Percentiles rank a stretch among this genome's conserved stretches.
Conservation (phyloP, 176 grass and related monocot species). For the Urochloa ruziziensis region DNA sequence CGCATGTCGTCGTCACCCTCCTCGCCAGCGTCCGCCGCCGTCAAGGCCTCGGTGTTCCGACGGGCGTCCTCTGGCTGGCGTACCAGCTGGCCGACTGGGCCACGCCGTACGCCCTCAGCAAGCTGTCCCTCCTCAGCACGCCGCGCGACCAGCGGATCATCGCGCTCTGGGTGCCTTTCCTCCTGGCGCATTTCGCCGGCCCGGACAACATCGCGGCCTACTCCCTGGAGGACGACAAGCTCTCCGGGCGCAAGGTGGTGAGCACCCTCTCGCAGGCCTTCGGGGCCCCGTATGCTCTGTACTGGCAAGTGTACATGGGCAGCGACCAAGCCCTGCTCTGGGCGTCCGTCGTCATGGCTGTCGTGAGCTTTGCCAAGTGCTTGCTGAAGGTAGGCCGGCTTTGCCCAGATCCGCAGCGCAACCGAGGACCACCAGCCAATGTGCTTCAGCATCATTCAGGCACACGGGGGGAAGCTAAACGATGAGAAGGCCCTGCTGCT, state of each 20-base stretch:
- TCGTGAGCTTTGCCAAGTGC: too few relatives aligned
- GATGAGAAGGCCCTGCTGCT: not conserved
- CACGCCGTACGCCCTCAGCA: not conserved
- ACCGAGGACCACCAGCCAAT: too few relatives aligned
- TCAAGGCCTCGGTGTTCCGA: not conserved
- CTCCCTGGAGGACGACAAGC: not conserved
- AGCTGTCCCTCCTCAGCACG: not conserved
- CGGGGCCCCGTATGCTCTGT: not conserved
- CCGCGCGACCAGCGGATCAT: not conserved
- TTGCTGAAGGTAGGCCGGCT: too few relatives aligned
- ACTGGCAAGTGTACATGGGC: too few relatives aligned
- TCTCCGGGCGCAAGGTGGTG: not conserved
- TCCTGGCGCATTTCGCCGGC: not conserved
- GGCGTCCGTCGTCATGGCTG: too few relatives aligned
- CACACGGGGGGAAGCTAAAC: not conserved
- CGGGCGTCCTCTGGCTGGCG: not conserved
- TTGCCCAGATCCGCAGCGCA: too few relatives aligned
- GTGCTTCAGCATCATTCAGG: not conserved
- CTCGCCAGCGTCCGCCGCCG: not conserved
- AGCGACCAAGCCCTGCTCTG: too few relatives aligned
- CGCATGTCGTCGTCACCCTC: not conserved
- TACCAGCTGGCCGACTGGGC: not conserved
- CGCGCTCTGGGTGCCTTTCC: not conserved
- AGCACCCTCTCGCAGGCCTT: not conserved
- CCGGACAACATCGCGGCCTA: not conserved